Evolutionary conservation across 345 rosid species (phyloP).

Genomic region (Cochlearia excelsa): DNA sequence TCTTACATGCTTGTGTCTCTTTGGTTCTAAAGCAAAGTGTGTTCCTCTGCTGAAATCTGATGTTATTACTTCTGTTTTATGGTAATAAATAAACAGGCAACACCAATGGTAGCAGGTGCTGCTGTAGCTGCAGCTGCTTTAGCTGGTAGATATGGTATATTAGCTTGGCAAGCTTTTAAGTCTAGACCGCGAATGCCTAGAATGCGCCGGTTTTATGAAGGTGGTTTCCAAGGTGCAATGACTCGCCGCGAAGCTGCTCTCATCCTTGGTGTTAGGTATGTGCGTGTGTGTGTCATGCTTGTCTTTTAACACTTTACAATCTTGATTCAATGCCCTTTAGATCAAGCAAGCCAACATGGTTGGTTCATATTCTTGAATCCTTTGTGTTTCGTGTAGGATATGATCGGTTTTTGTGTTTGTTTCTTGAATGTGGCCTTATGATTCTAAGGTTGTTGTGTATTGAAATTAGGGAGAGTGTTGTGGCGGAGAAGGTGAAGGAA

Average conservation of each 20-base stretch:
- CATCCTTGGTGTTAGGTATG: slow-evolving; percentile 78
- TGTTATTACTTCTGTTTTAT: background rate
- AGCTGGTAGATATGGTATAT: slow-evolving; percentile 71
- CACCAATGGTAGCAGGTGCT: slow-evolving; percentile 61
- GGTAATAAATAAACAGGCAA: slow-evolving; percentile 39
- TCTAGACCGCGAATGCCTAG: slow-evolving; percentile 58
- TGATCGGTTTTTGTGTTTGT: too few species aligned
- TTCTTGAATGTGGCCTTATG: background rate
- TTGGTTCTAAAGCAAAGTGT: slow-evolving; percentile 17
- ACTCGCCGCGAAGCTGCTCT: slow-evolving; percentile 82
- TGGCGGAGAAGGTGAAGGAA: slow-evolving; percentile 71
- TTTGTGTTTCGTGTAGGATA: too few species aligned
- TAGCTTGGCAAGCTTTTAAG: slow-evolving; percentile 90
- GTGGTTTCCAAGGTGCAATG: slow-evolving; percentile 76
- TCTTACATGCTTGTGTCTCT: slow-evolving; percentile 7
- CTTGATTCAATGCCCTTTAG: too few species aligned
- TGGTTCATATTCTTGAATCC: too few species aligned
- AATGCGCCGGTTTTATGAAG: slow-evolving; percentile 70
- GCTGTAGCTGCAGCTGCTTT: slow-evolving; percentile 84
- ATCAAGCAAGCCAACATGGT: too few species aligned
- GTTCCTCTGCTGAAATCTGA: background rate
- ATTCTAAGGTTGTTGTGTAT: slow-evolving; percentile 9
- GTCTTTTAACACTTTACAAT: too few species aligned
- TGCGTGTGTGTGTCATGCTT: background rate
- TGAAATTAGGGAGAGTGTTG: slow-evolving; percentile 56